Evolutionary conservation across 1,284 basidiomycete genomes (phyloP), one percentile per base, ranked within the genome.

Genomic region (Xerocomus amazonicus): DNA sequence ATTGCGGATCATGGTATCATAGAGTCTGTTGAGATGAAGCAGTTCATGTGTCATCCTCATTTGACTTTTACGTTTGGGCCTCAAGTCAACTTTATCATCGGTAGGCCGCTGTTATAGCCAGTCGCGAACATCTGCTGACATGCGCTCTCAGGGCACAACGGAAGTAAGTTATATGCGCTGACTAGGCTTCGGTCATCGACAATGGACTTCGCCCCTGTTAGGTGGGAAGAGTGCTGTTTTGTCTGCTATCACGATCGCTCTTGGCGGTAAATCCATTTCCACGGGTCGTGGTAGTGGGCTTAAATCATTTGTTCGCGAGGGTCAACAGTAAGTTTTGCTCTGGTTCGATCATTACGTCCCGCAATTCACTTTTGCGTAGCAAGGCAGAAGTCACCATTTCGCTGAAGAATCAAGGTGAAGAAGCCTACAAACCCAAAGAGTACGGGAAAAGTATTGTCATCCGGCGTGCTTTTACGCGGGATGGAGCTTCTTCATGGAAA

Each of bases 61-160:
- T 78, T 95, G 42, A 82, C 77, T 0, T 89, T 97, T 67, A 75
- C 78, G 6, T 92, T 97, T 58, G 92, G 88, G 1, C 85, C 87
- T 3, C 91, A 93, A 67, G 89, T 98, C 65, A 98, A 99, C 72
- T 98, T 99, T 65, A 88, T 99, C 57, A 96, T 97, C 50, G 97
- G 97, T 78, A 72, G 45, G 55, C 45, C 3, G 6, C 7, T 27
- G 17, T 16, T 27, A 29, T 29, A 42, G 35, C 23, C 17, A 31
- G 29, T 17, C n/a, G 23, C 32, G n/a, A 2, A 31, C 6, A 3
- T 23, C 43, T 26, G 23, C 37, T 47, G 48, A 60, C 14, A 43
- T 34, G 19, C 29, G 50, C 36, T 14, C 31, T 13, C 52, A 90
- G 87, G 87, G 31, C 86, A 89, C 56, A 90, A 90, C 61, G 86